Evolutionary conservation across 2,329 filamentous ascomycete species (phyloP).

Genomic region (Eutypella sp.): DNA sequence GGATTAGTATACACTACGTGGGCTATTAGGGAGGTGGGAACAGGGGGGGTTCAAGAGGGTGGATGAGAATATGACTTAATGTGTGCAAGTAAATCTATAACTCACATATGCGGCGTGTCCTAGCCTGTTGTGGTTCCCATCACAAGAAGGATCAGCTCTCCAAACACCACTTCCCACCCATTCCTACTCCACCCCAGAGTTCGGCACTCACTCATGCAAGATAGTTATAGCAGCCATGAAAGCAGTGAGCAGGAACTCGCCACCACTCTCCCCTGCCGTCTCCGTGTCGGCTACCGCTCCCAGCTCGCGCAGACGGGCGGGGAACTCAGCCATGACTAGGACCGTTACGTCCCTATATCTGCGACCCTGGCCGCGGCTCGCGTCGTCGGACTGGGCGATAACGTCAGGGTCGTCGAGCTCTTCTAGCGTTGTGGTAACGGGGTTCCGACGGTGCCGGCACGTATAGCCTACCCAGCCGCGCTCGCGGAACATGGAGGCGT

Average conservation of each 20-base stretch:
- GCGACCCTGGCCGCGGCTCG: constrained; percentile 7
- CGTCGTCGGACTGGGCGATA: constrained; percentile 19
- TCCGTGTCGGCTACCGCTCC: too few relatives aligned
- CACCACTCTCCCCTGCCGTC: constrained; percentile 16
- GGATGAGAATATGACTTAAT: not conserved
- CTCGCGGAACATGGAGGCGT: constrained; percentile 22
- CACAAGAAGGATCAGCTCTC: too few relatives aligned
- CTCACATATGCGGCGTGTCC: not conserved
- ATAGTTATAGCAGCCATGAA: constrained; percentile 30
- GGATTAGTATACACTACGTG: not conserved
- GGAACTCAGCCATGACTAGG: constrained; percentile 25
- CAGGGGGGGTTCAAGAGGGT: not conserved
- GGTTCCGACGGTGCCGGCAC: constrained; percentile 23
- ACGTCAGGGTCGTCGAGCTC: constrained; percentile 20
- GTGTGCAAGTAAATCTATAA: constrained; percentile 4
- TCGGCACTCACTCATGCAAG: constrained; percentile 26
- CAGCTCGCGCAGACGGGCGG: constrained; percentile 20
- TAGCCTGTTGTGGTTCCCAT: too few relatives aligned
- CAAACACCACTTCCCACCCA: too few relatives aligned
- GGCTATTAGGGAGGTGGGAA: not conserved
- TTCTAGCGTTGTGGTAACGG: constrained; percentile 12
- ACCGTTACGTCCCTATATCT: constrained; percentile 20
- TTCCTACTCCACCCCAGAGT: not conserved
- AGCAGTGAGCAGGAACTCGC: constrained; percentile 29
- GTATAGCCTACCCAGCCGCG: constrained; percentile 30